phyloP scores from a whole-genome alignment of 2,329 filamentous ascomycete species.

The Orbilia brochopaga region DNA sequence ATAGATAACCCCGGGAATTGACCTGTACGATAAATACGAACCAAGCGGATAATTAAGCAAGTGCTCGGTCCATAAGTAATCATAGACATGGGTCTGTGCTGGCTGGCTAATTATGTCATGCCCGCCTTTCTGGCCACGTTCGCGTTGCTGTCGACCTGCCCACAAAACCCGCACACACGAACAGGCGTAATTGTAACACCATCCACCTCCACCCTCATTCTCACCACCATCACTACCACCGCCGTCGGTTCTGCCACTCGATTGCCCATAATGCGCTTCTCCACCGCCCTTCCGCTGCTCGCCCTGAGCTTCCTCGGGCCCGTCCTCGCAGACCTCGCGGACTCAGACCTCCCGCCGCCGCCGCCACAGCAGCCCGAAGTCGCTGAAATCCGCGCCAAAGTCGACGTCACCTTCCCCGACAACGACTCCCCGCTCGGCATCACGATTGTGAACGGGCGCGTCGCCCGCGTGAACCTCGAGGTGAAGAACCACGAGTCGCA shows the following conservation, averaged over 20 bases:
- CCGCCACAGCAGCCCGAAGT: constrained; percentile 26
- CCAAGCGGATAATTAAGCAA: no score
- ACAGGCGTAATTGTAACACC: not conserved
- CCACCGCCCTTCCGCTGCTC: constrained; percentile 34
- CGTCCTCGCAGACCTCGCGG: constrained; percentile 32
- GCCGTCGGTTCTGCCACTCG: constrained; percentile 7
- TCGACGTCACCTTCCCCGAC: constrained; percentile 69
- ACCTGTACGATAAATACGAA: constrained; percentile 1
- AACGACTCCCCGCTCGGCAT: constrained; percentile 71
- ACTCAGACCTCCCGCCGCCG: constrained; percentile 40
- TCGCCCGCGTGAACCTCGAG: constrained; percentile 80
- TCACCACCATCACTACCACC: constrained; percentile 1
- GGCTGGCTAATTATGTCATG: constrained; percentile 29
- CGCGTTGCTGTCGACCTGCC: constrained; percentile 17
- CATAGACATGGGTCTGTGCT: not conserved
- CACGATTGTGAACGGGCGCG: constrained; percentile 90
- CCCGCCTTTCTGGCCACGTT: constrained; percentile 30
- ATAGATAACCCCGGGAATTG: not conserved
- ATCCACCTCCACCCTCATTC: constrained; percentile 1
- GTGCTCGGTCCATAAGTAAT: not conserved
- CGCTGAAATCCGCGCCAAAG: constrained; percentile 67
- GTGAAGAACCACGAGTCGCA: constrained; percentile 82
- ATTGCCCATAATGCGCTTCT: constrained; percentile 36
- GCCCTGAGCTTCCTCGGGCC: constrained; percentile 48
- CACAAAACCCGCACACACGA: constrained; percentile 10